Evolutionary conservation across 192 early-diverging fungal genomes (phyloP).

Genomic region (Polychytrium aggregatum): DNA sequence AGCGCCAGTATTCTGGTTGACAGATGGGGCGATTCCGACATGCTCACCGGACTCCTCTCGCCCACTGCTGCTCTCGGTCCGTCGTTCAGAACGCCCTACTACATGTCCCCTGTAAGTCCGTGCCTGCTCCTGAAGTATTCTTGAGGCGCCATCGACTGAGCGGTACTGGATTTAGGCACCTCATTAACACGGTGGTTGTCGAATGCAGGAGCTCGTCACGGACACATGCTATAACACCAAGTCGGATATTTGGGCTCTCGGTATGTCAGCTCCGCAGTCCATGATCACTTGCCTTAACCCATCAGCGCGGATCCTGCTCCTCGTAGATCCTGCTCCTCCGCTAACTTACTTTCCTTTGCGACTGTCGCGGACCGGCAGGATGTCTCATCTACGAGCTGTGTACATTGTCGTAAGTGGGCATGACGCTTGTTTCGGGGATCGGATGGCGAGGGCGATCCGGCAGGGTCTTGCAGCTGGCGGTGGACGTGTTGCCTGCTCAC

Average conservation of each 20-base stretch:
- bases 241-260: conserved; percentile 65
- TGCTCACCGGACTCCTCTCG: no score
- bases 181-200: not conserved
- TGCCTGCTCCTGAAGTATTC: not conserved
- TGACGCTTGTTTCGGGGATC: not conserved
- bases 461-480: not conserved
- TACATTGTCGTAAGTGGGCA: conserved; percentile 45
- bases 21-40: no score
- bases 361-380: no score
- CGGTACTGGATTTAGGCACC: no score
- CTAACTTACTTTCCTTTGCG: not conserved
- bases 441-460: not conserved
- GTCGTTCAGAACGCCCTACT: conserved; percentile 54
- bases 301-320: not conserved
- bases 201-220: conserved; percentile 46
- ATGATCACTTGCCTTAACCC: not conserved
- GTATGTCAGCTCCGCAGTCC: conserved; percentile 5
- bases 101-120: conserved; percentile 60
- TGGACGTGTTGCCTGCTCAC: no score
- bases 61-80: no score
- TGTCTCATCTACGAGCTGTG: conserved; percentile 68
- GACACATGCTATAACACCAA: conserved; percentile 58
- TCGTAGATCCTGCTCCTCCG: not conserved
- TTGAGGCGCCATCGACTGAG: no score
- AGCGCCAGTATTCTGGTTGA: no score